phyloP scores from a whole-genome alignment of 352 stramenopile genomes.

The Pythium angustatum region DNA sequence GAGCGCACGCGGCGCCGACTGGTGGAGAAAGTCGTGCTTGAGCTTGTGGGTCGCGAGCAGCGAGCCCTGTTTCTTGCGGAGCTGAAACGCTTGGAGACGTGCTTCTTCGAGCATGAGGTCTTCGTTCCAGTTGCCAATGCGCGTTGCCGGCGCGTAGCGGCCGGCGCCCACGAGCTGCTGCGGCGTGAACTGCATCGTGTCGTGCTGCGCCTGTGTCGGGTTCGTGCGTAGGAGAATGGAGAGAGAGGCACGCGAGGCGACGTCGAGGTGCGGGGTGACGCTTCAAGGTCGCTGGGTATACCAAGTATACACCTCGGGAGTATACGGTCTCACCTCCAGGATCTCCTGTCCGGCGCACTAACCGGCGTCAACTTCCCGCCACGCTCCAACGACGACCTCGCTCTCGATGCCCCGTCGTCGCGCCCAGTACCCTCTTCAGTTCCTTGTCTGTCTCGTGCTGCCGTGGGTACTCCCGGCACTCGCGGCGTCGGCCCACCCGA shows the following conservation, averaged over 20 bases:
- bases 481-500: slow-evolving; percentile 41
- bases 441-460: not conserved
- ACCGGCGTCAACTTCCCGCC: too few relatives aligned
- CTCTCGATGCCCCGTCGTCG: too few relatives aligned
- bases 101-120: slow-evolving; percentile 88
- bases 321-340: slow-evolving; percentile 12
- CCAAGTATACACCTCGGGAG: not conserved
- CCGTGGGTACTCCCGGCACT: not conserved
- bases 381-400: too few relatives aligned
- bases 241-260: not conserved
- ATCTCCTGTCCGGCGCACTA: too few relatives aligned
- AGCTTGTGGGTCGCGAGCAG: slow-evolving; percentile 78
- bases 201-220: not conserved
- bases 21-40: slow-evolving; percentile 76
- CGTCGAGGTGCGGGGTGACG: not conserved
- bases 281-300: not conserved
- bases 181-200: slow-evolving; percentile 86
- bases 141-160: slow-evolving; percentile 74
- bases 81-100: slow-evolving; percentile 81
- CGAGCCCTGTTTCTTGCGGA: slow-evolving; percentile 81
- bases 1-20: slow-evolving; percentile 50
- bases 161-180: slow-evolving; percentile 86
- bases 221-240: not conserved
- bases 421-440: too few relatives aligned
- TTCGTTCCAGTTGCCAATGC: slow-evolving; percentile 91